phyloP scores from a whole-genome alignment of 208 protist genomes.

The Tetramitus jugosus region DNA sequence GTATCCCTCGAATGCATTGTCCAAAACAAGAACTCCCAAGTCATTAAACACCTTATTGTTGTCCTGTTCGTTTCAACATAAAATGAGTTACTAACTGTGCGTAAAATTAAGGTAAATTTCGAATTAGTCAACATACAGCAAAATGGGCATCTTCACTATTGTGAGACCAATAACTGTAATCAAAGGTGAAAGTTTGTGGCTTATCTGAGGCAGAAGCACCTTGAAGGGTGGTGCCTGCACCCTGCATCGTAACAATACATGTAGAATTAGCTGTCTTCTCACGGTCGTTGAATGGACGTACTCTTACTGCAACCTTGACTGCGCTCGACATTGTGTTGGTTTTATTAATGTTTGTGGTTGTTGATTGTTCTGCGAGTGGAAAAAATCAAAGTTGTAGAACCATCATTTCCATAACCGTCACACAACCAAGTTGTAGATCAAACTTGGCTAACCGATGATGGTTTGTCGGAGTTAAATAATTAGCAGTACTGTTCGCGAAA shows the following conservation, averaged over 20 bases:
- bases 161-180: constrained; percentile 42
- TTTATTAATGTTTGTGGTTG: too few species aligned
- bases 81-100: neutral
- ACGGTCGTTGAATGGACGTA: constrained; percentile 35
- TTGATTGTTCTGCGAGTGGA: too few species aligned
- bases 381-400: too few species aligned
- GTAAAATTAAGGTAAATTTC: neutral
- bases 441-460: too few species aligned
- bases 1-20: neutral
- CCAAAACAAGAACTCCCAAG: neutral
- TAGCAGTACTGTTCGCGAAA: too few species aligned
- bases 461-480: too few species aligned
- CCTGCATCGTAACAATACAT: constrained; percentile 12
- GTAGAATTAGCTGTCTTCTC: constrained; percentile 28
- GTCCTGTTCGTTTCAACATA: neutral
- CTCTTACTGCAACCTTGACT: constrained; percentile 39
- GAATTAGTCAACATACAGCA: too few species aligned
- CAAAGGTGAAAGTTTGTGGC: constrained; percentile 16
- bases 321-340: too few species aligned
- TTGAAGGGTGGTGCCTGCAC: neutral
- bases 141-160: constrained; percentile 33
- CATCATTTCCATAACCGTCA: too few species aligned
- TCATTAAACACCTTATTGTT: neutral
- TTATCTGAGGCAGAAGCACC: neutral
- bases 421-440: too few species aligned